Conservation (phyloP, 352 stramenopile species). For the Globisporangium recalcitrans region DNA sequence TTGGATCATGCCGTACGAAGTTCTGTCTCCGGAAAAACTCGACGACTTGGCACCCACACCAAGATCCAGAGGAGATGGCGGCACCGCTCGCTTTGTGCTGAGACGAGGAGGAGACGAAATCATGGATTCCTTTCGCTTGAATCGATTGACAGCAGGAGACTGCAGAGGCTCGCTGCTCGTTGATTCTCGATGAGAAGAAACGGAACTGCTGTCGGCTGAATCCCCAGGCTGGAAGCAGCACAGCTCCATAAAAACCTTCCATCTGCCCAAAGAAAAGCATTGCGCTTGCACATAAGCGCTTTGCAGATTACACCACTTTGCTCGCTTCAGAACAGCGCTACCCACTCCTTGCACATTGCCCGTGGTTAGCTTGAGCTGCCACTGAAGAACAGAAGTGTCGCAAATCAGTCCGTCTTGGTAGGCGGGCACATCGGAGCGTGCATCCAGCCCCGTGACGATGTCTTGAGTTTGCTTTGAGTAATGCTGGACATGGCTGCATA, state of each 20-base stretch:
- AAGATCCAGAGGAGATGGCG: conserved; percentile 15
- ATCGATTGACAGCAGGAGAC: conserved; percentile 11
- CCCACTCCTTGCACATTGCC: neutral
- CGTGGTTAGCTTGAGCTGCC: conserved; percentile 17
- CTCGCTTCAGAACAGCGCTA: conserved; percentile 24
- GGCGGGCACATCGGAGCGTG: conserved; percentile 16
- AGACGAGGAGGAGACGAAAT: conserved; percentile 46
- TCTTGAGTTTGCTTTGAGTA: conserved; percentile 18
- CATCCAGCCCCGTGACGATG: conserved; percentile 11
- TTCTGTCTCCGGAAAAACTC: conserved; percentile 57
- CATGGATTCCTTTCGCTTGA: conserved; percentile 71
- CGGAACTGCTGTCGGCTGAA: neutral
- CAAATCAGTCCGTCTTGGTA: conserved; percentile 20
- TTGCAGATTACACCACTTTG: conserved; percentile 56
- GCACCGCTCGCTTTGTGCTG: conserved; percentile 16
- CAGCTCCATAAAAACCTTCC: conserved; percentile 75
- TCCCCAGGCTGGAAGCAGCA: conserved; percentile 40
- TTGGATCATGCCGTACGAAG: conserved; percentile 65
- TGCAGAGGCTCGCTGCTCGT: conserved; percentile 1
- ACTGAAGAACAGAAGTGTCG: conserved; percentile 20
- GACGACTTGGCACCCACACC: conserved; percentile 22
- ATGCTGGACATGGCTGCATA: conserved; percentile 16
- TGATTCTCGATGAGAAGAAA: neutral
- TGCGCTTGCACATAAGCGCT: conserved; percentile 47
- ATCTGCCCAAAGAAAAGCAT: conserved; percentile 41